Percentiles rank a stretch among this genome's conserved stretches.
These are phyloP conservation scores for Wickerhamiella lipophila DNA, from an alignment of 805 yeast genomes.

Conservation along the genomic window DNA sequence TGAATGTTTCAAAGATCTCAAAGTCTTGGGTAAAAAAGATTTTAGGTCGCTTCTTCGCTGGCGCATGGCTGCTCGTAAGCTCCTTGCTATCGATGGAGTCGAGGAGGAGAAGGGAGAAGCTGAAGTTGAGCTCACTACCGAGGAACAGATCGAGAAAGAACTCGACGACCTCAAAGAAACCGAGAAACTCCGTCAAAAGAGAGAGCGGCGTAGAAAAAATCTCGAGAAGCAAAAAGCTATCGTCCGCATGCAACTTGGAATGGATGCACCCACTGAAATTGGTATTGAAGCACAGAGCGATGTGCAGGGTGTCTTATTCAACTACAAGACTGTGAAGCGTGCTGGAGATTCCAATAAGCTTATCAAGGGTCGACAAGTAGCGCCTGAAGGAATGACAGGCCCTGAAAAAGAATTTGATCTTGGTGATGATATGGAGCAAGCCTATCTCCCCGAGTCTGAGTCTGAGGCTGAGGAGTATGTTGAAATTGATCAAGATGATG, in stretches of 20 bases:
- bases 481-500: conserved; percentile 28
- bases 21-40: conserved; percentile 88
- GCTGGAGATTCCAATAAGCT: conserved; percentile 61
- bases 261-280: conserved; percentile 83
- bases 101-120: conserved; percentile 36
- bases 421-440: conserved; percentile 18
- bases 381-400: conserved; percentile 20
- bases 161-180: conserved; percentile 58
- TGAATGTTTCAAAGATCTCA: conserved; percentile 80
- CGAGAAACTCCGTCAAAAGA: conserved; percentile 53
- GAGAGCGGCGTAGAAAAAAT: conserved; percentile 72
- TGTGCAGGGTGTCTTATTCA: conserved; percentile 66
- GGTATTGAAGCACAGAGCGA: conserved; percentile 79
- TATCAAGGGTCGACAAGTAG: conserved; percentile 55
- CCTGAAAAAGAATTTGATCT: conserved; percentile 15
- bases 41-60: conserved; percentile 75
- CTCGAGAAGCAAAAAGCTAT: conserved; percentile 80
- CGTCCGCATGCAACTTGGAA: conserved; percentile 85
- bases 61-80: conserved; percentile 74
- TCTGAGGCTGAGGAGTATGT: conserved; percentile 25
- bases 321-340: conserved; percentile 71
- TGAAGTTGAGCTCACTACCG: conserved; percentile 61
- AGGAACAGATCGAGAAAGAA: conserved; percentile 80
- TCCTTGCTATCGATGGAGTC: conserved; percentile 55
- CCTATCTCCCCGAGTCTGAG: conserved; percentile 30